Evolutionary conservation across 2,329 filamentous ascomycete species (phyloP), one percentile per base, ranked within the genome.

Genomic region (Fusarium mangiferae): DNA sequence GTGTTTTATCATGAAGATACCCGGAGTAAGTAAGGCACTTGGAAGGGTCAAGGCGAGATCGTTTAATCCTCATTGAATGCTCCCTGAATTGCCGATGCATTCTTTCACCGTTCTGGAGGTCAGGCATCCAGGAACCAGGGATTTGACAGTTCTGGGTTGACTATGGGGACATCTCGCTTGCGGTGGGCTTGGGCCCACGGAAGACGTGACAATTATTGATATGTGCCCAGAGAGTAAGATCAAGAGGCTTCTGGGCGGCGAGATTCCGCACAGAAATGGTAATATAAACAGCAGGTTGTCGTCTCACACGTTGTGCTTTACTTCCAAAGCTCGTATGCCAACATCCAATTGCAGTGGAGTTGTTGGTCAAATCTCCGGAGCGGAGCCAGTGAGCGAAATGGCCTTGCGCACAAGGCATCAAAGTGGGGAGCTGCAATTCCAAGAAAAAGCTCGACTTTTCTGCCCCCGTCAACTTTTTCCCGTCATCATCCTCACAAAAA

Each of bases 351-450:
- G 38, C 44, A 28, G 46, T 62, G 35, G 63, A 65, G 22, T 28
- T 55, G 48, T 22, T 51, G 44, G 58, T 41, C 66, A 42, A 61
- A 68, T 49, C 24, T 45, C 49, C 24, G 6, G 26, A 65, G 64
- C 41, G 64, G 64, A 60, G 52, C n/a, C 20, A 15, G 24, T 45
- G 26, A 38, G 5, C 35, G 14, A 7, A 49, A 12, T 69, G 66
- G 78, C 78, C 78, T 80, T 78, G 78, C 72, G 78, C 78, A 74
- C 73, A 69, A 80, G 78, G 78, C 78, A 79, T 68, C 75, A 78
- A 78, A 75, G 77, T 78, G 77, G 77, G 65, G 75, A 74, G 75
- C 75, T 77, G 70, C 69, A 75, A 68, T 71, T 65, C 70, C 60
- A 75, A 64, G 33, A 52, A 76, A 78, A 78, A 77, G 69, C 69